Percentiles rank a stretch among this genome's conserved stretches.
These are phyloP conservation scores for Penicillium tannophilum DNA, from an alignment of 495 filamentous ascomycete species.

Conservation along the genomic window DNA sequence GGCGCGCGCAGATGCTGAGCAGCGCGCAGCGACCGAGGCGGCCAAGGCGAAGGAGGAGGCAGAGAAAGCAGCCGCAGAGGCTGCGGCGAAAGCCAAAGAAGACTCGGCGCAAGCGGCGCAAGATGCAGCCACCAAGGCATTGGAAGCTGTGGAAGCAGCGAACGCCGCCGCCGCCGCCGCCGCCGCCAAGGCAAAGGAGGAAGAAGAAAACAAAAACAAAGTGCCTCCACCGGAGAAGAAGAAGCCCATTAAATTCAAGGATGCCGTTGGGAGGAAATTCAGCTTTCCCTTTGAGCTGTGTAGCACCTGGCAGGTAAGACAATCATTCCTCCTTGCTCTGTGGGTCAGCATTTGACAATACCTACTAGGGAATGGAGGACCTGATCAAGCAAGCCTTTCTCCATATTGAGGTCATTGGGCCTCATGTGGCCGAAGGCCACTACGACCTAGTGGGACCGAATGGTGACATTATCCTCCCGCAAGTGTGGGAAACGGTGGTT, in stretches of 20 bases:
- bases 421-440: constrained; percentile 80
- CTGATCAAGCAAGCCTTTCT: constrained; percentile 86
- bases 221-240: constrained; percentile 51
- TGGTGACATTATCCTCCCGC: constrained; percentile 84
- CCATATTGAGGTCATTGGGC: constrained; percentile 79
- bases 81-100: constrained; percentile 23
- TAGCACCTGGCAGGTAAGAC: constrained; percentile 75
- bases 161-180: constrained; percentile 16
- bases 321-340: neutral
- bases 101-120: constrained; percentile 36
- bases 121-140: constrained; percentile 31
- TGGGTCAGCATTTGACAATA: neutral
- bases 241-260: constrained; percentile 78
- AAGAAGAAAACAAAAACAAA: constrained; percentile 9
- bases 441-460: constrained; percentile 84
- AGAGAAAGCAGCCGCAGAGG: constrained; percentile 23
- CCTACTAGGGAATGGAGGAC: constrained; percentile 73
- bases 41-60: constrained; percentile 25
- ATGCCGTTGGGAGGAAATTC: constrained; percentile 83
- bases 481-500: constrained; percentile 83
- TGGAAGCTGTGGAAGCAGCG: constrained; percentile 8
- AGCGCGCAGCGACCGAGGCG: constrained; percentile 27
- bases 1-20: constrained; percentile 44
- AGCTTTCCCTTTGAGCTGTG: constrained; percentile 82
- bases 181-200: constrained; percentile 21